phyloP scores from a whole-genome alignment of 345 rosid genomes.

The Passiflora organensis region DNA sequence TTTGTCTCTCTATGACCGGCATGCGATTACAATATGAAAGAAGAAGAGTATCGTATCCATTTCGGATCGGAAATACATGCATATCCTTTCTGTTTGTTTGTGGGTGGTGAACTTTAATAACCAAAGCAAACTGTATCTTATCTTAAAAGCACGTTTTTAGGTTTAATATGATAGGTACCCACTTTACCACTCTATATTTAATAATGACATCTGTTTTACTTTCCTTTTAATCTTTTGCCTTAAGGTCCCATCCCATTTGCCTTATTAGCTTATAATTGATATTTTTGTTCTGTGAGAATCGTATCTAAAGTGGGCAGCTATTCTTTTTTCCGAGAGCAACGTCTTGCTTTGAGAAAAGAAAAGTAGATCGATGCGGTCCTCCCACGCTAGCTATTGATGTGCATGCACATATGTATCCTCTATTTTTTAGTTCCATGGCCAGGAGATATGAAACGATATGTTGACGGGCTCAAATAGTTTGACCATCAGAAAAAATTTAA shows the following conservation, averaged over 20 bases:
- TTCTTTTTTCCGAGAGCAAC: neutral
- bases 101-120: neutral
- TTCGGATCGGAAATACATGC: constrained; percentile 8
- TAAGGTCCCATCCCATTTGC: too few species aligned
- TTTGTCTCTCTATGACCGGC: constrained; percentile 31
- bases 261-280: too few species aligned
- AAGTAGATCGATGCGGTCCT: constrained; percentile 5
- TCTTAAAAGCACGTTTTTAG: constrained; percentile 8
- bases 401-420: too few species aligned
- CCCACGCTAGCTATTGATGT: constrained; percentile 1
- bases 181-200: neutral
- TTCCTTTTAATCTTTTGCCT: neutral
- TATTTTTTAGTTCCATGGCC: constrained; percentile 4
- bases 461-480: neutral
- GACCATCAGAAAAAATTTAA: neutral
- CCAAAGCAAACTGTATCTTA: neutral
- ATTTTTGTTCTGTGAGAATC: too few species aligned
- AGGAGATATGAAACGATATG: neutral
- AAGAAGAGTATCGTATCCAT: constrained; percentile 2
- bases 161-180: neutral
- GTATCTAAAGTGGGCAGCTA: too few species aligned
- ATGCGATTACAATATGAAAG: neutral
- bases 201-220: too few species aligned
- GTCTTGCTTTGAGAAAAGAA: too few species aligned
- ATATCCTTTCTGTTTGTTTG: neutral